Base-by-base conservation (phyloP, 768 basidiomycete genomes). In the Collybia mongolica region DNA sequence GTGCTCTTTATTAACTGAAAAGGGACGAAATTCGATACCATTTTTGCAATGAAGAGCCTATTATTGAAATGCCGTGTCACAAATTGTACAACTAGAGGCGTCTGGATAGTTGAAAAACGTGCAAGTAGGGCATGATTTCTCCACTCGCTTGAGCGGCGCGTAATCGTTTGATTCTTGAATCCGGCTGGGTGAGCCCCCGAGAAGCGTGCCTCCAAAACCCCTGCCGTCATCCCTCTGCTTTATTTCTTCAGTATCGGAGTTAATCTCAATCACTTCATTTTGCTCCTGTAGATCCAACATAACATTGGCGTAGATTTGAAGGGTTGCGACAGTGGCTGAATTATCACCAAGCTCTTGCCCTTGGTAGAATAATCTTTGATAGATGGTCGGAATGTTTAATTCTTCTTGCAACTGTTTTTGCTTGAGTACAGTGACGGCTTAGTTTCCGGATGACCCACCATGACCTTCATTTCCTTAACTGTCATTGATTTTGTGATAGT, bases 401-500 rank as follows among this genome's bases (percentile, higher is more conserved):
- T 77, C 73, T 23, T 80, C 76, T 40, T 86, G 81, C 38, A 90
- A 60, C 90, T 91, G 57, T 22, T 46, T 18, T 51, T 46, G 52
- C 18, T 43, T 46, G 9, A 18, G 29, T 17, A n/a, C 46, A 23
- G 17, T 26, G 41, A 35, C 5, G 20, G 22, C 26, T 32, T 24
- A 44, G 59, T n/a, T 12, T 44, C 48, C 3, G 29, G 23, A 12
- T 26, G 23, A 65, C 80, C 51, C 50, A 90, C 86, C 74, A 80
- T 75, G 48, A 88, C 61, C 65, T 91, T 92, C 58, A 93, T 80
- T 14, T 92, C 89, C 63, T 86, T 90, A 44, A 93, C 76, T 0
- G 86, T 83, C 54, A 80, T 90, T 24, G 67, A 62, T 64, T 88
- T 91, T 39, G 72, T 70, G 39, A 93, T 75, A 9, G 69, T 75